A percentile compares a stretch with the other conserved stretches of the same genome.
These are phyloP conservation scores for Botrytis tulipae DNA, from an alignment of 2,329 filamentous ascomycete genomes.

Conservation along the genomic window DNA sequence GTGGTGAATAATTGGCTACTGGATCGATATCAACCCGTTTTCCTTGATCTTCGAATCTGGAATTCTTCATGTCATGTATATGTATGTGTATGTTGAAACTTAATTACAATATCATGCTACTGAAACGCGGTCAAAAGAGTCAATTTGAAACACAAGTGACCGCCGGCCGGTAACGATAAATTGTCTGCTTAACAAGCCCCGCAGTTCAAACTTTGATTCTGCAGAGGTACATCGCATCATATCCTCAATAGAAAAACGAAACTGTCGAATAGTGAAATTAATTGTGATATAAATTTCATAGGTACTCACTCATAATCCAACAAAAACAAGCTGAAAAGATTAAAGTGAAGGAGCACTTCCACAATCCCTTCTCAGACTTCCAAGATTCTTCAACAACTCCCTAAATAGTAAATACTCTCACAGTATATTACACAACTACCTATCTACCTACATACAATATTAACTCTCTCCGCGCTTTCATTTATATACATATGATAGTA, in stretches of 20 bases:
- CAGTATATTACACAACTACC: not conserved
- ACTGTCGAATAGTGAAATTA: not conserved
- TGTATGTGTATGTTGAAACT: not conserved
- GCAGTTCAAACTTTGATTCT: not conserved
- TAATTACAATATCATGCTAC: too few relatives aligned
- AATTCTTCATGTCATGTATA: not conserved
- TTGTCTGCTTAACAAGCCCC: not conserved
- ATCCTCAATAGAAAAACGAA: not conserved
- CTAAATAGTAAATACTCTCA: not conserved
- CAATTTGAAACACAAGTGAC: not conserved
- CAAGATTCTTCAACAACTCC: too few relatives aligned
- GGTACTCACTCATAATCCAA: not conserved
- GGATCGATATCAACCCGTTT: not conserved
- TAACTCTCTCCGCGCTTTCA: not conserved
- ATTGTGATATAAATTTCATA: not conserved
- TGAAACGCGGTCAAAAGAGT: not conserved
- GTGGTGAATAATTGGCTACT: too few relatives aligned
- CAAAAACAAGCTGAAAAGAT: not conserved
- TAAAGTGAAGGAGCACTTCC: not conserved
- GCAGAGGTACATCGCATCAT: not conserved
- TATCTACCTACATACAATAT: not conserved
- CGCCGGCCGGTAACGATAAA: fast-evolving
- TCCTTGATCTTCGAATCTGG: not conserved
- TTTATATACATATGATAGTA: not conserved
- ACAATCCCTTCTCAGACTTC: not conserved